Conservation (phyloP, 2,329 filamentous ascomycete genomes). For the Thelonectria blattea region DNA sequence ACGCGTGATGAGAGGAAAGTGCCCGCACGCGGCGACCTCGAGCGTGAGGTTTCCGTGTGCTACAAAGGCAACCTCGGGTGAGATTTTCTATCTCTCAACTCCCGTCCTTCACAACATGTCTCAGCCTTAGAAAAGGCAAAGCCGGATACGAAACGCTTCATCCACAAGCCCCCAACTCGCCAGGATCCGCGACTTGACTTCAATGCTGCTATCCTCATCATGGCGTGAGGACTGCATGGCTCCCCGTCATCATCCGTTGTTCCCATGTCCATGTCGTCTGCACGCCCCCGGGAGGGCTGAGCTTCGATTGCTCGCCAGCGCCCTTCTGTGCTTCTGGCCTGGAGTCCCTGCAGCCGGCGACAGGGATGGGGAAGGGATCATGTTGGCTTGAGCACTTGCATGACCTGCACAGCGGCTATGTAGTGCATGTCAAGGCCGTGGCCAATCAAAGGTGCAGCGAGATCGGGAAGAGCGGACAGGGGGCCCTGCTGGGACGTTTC, state of each 20-base stretch:
- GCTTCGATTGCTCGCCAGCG: constrained; percentile 29
- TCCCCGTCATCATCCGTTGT: constrained; percentile 32
- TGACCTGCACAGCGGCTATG: constrained; percentile 51
- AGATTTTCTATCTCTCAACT: constrained; percentile 12
- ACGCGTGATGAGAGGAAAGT: not conserved
- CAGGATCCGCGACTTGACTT: constrained; percentile 17
- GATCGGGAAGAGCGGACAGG: constrained; percentile 37
- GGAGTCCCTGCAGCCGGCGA: constrained; percentile 41
- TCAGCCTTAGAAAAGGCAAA: constrained; percentile 17
- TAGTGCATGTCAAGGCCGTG: constrained; percentile 44
- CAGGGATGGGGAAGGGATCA: constrained; percentile 37
- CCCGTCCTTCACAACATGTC: constrained; percentile 10
- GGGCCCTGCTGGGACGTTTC: constrained; percentile 40
- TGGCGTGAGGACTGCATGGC: constrained; percentile 32
- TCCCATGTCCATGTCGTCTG: constrained; percentile 31
- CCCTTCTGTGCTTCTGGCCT: constrained; percentile 14
- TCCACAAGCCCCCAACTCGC: constrained; percentile 11
- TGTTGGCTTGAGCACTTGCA: constrained; percentile 49
- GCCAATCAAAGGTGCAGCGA: constrained; percentile 40
- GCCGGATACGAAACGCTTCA: constrained; percentile 24
- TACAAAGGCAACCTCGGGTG: not conserved
- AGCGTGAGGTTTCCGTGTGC: constrained; percentile 1
- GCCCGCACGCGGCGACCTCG: not conserved
- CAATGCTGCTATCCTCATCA: constrained; percentile 14
- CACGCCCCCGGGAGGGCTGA: constrained; percentile 33